Evolutionary conservation across 495 filamentous ascomycete species (phyloP).

Genomic region (Apiosordaria backusii): DNA sequence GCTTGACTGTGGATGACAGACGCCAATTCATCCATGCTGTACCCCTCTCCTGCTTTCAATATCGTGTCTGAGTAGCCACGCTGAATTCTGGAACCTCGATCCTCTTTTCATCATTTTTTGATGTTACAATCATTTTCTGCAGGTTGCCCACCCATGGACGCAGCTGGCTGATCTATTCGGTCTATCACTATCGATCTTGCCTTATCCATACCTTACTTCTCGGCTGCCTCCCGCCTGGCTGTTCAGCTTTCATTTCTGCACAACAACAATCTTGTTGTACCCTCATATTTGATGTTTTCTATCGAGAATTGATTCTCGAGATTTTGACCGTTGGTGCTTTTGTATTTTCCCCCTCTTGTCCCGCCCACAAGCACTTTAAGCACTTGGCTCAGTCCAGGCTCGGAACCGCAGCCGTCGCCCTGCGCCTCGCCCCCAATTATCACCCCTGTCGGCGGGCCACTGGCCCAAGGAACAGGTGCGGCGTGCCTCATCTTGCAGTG

Average conservation of each 20-base stretch:
- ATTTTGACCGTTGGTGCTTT: background rate
- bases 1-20: constrained; percentile 5
- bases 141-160: constrained; percentile 1
- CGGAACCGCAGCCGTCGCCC: constrained; percentile 27
- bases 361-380: constrained; percentile 9
- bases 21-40: background rate
- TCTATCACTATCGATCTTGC: background rate
- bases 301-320: background rate
- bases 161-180: constrained; percentile 4
- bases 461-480: constrained; percentile 3
- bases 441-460: constrained; percentile 8
- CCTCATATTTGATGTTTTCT: background rate
- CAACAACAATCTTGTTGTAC: background rate
- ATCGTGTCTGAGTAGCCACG: background rate
- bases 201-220: constrained; percentile 1
- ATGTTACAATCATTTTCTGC: constrained; percentile 1
- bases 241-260: background rate
- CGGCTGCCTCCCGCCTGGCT: constrained; percentile 5
- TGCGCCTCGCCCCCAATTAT: constrained; percentile 29
- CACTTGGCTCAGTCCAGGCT: constrained; percentile 18
- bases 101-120: background rate
- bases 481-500: constrained; percentile 15
- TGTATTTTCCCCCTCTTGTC: background rate
- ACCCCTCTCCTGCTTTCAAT: background rate
- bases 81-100: background rate